phyloP scores from a whole-genome alignment of 768 basidiomycete genomes.

The Lentinula lateritia region DNA sequence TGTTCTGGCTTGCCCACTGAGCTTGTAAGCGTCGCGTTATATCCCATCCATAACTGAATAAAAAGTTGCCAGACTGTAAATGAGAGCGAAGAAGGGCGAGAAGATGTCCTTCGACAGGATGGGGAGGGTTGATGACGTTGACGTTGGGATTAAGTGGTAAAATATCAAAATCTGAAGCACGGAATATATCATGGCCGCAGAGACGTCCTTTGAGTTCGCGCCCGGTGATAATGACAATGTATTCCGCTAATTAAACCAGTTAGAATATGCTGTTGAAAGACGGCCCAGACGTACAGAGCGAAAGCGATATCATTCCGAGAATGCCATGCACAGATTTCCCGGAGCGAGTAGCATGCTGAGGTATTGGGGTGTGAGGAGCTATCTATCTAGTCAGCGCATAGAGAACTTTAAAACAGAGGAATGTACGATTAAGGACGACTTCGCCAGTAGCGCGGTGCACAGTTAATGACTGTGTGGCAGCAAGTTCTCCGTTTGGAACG shows the following conservation, averaged over 20 bases:
- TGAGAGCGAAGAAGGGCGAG: conserved; percentile 84
- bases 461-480: conserved; percentile 61
- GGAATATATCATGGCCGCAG: conserved; percentile 83
- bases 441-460: conserved; percentile 73
- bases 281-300: conserved; percentile 51
- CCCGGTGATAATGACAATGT: conserved; percentile 83
- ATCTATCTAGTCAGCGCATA: conserved; percentile 7
- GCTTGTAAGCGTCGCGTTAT: conserved; percentile 82
- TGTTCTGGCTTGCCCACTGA: conserved; percentile 59
- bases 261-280: not conserved
- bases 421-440: conserved; percentile 63
- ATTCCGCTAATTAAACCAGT: conserved; percentile 65
- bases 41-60: conserved; percentile 91
- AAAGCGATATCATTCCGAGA: conserved; percentile 69
- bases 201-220: conserved; percentile 74
- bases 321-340: conserved; percentile 71
- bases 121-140: conserved; percentile 61
- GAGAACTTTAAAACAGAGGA: conserved; percentile 1
- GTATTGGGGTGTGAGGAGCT: conserved; percentile 54
- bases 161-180: conserved; percentile 86
- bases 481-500: conserved; percentile 54
- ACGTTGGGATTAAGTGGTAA: conserved; percentile 77
- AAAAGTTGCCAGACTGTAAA: conserved; percentile 70
- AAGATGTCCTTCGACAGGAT: conserved; percentile 85
- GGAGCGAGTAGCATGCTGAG: conserved; percentile 51